Base-by-base conservation (phyloP, 345 rosid species). In the Citropsis articulata region DNA sequence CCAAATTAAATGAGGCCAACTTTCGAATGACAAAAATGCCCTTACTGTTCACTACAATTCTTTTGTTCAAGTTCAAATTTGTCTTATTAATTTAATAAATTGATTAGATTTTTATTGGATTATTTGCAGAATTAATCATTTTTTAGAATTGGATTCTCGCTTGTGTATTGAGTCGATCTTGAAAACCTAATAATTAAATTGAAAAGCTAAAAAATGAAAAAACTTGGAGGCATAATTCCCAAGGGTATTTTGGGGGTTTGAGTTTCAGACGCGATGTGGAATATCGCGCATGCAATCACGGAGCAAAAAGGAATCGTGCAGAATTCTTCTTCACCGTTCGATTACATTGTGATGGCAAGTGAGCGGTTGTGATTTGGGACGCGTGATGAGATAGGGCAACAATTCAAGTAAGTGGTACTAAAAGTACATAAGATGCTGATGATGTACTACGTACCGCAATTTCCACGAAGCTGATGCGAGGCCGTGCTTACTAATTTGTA, bases 401-500 rank as follows among this genome's bases (percentile, higher is more conserved):
- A 2, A 19, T 56, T 45, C 50, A 45, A 45, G 2, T 1, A 45
- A 45, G 50, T 13, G 33, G 76, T 69, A 74, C 79, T 28, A 55
- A 40, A 73, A 40, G 84, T 78, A 75, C 71, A 50, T 10, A 45
- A 35, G 69, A 62, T 27, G 25, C 27, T 27, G 40, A 62, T 45
- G 69, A 40, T 33, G 64, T 59, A 72, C 70, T 24, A 14, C 70
- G 27, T 16, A 13, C 33, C 21, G 14, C 53, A 72, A 42, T 22
- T 62, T 74, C 63, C 48, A 53, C 14, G 76, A 76, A 69, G 38
- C 7, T 21, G 48, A 66, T 66, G 72, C 56, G 12, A 25, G 7
- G 82, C 75, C 76, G 21, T 33, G 69, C 30, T 57, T 66, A 66
- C 73, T 30, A 33, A 28, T 64, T 79, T 74, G 87, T 81, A 85